Percentiles rank a stretch among this genome's conserved stretches.
phyloP scores from a whole-genome alignment of 2,329 filamentous ascomycete species.

The Hortaea werneckii region DNA sequence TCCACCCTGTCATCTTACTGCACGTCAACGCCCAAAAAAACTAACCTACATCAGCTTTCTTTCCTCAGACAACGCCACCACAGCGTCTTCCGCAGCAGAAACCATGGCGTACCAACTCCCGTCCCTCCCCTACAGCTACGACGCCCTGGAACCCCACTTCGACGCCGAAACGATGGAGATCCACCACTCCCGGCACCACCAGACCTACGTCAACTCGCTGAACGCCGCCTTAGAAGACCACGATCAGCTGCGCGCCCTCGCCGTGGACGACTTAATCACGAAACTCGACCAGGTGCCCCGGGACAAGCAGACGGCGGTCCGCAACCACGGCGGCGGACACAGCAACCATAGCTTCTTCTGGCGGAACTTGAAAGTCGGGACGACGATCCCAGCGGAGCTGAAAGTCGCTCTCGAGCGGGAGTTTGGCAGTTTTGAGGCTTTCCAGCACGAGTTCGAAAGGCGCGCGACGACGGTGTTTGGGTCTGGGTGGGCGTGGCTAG shows the following conservation, averaged over 20 bases:
- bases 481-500: conserved; percentile 81
- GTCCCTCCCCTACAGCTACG: conserved; percentile 20
- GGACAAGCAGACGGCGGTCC: conserved; percentile 59
- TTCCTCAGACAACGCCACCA: background rate
- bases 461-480: conserved; percentile 65
- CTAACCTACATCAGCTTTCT: conserved; percentile 8
- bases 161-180: conserved; percentile 72
- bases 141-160: conserved; percentile 66
- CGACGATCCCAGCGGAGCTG: conserved; percentile 49
- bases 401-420: conserved; percentile 49
- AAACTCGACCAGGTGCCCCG: conserved; percentile 45
- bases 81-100: background rate
- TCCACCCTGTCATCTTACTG: background rate
- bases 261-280: conserved; percentile 43
- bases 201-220: conserved; percentile 67
- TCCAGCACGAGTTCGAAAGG: conserved; percentile 55
- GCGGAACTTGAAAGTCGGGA: conserved; percentile 61
- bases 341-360: conserved; percentile 92
- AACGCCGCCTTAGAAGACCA: conserved; percentile 57
- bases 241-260: conserved; percentile 36
- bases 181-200: conserved; percentile 70
- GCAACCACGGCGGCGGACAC: conserved; percentile 86
- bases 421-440: conserved; percentile 61
- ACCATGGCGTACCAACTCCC: conserved; percentile 20
- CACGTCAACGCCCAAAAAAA: background rate